A percentile compares a stretch with the other conserved stretches of the same genome.
Conservation (phyloP, 2,329 filamentous ascomycete genomes). For the Karstenula rhodostoma region DNA sequence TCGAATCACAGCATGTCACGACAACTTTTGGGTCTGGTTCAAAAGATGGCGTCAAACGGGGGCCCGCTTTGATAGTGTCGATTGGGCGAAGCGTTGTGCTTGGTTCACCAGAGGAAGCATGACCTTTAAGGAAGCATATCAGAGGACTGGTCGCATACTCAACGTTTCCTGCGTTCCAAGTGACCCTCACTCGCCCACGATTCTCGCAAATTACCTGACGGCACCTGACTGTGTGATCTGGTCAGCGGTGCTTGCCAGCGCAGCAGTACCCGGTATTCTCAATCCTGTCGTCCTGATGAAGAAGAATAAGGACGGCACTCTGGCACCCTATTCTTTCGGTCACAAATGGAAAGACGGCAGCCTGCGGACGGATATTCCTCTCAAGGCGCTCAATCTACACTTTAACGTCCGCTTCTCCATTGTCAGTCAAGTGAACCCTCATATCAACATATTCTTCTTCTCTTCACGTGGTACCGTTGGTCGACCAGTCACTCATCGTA, state of each 20-base stretch:
- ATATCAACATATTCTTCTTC: slow-evolving; percentile 99
- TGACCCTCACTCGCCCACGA: slow-evolving; percentile 90
- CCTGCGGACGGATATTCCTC: slow-evolving; percentile 90
- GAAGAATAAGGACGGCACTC: slow-evolving; percentile 77
- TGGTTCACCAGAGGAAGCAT: slow-evolving; percentile 94
- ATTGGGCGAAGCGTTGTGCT: slow-evolving; percentile 84
- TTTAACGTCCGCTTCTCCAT: slow-evolving; percentile 99
- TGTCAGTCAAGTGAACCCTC: slow-evolving; percentile 87
- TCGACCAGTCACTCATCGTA: slow-evolving; percentile 90
- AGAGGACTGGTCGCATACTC: slow-evolving; percentile 89
- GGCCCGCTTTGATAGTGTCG: slow-evolving; percentile 89
- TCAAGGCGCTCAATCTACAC: slow-evolving; percentile 91
- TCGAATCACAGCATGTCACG: slow-evolving; percentile 84
- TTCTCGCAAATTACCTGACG: slow-evolving; percentile 94
- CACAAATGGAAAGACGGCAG: slow-evolving; percentile 99
- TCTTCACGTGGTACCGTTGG: slow-evolving; percentile 91
- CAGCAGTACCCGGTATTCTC: slow-evolving; percentile 92
- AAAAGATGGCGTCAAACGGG: slow-evolving; percentile 91
- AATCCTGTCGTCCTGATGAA: slow-evolving; percentile 94
- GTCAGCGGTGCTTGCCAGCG: slow-evolving; percentile 94
- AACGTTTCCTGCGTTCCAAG: slow-evolving; percentile 97
- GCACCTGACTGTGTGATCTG: slow-evolving; percentile 97
- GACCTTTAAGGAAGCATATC: slow-evolving; percentile 94
- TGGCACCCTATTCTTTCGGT: slow-evolving; percentile 92
- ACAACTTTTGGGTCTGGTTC: slow-evolving; percentile 78